Evolutionary conservation across 371 early-diverging fungal genomes (phyloP), one percentile per base, ranked within the genome.

Genomic region (Mucor racemosus): DNA sequence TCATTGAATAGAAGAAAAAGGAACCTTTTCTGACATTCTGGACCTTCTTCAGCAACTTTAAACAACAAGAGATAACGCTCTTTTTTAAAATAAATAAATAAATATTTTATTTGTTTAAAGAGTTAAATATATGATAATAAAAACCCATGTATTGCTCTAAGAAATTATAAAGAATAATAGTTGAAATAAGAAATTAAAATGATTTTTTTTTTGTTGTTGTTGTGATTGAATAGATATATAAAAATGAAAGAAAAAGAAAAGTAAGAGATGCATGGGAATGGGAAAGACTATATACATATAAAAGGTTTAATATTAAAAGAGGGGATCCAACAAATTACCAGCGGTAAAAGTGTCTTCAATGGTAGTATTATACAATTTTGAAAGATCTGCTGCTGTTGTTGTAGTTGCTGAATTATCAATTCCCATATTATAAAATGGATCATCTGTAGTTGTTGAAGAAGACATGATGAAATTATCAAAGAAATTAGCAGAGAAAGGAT

Each of bases 381-480:
- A 68, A 21, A 68, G 66, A 19, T 73, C 65, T 21, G 50, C 63
- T 55, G 75, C 68, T 17, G 46, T 65, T 11, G 56, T 57, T 19
- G 63, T 38, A 8, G 76, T 60, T 2, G 66, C 26, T 19, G 56
- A 50, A 19, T 48, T 58, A 58, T 58, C 44, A 11, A 53, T 53
- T 21, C 31, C 53, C 68, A 71, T 61, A 65, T 68, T 53, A 67
- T 64, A 57, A 55, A 67, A 61, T 19, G 59, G 61, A 62, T 68
- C 72, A 36, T 77, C 77, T 10, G 48, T 63, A 34, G 79, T 72
- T 9, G 53, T 21, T 4, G 53, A 53, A 11, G 53, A 53, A n/a
- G 78, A 78, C 42, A 78, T 69, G 64, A 73, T 78, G 58, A 78
- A 78, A 31, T 75, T 68, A 53, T 78, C 81, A 66, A 73, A 76